These are phyloP conservation scores for Gaultheria prostrata DNA, from an alignment of 148 eudicot species.

Conservation along the genomic window DNA sequence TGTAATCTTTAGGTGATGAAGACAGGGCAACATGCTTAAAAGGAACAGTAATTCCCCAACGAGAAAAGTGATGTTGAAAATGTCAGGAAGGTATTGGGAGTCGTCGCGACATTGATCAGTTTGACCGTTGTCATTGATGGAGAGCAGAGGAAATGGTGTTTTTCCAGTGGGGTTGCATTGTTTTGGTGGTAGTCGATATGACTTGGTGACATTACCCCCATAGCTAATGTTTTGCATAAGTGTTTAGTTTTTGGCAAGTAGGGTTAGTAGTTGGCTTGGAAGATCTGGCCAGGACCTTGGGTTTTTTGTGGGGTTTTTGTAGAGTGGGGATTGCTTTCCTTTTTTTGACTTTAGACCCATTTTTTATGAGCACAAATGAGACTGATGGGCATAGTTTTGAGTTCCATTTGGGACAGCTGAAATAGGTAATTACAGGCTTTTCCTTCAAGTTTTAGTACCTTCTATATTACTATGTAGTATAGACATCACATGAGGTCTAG, in stretches of 20 bases:
- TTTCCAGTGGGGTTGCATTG: conserved; percentile 1
- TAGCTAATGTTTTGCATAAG: conserved; percentile 8
- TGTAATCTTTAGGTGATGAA: not conserved
- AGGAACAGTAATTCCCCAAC: conserved; percentile 11
- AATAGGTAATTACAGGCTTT: not conserved
- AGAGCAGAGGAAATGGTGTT: not conserved
- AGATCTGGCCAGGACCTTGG: conserved; percentile 22
- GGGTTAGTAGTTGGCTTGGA: not conserved
- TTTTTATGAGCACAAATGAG: not conserved
- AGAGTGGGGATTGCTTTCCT: not conserved
- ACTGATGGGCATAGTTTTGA: not conserved
- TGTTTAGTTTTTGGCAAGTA: not conserved
- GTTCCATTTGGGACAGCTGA: not conserved
- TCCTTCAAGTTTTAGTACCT: conserved; percentile 1
- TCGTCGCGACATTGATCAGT: not conserved
- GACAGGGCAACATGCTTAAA: conserved; percentile 11
- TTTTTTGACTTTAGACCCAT: conserved; percentile 12
- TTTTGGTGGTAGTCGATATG: not conserved
- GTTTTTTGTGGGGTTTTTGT: conserved; percentile 5
- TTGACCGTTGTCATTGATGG: not conserved
- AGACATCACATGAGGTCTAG: too few relatives aligned
- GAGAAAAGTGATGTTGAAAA: conserved; percentile 2
- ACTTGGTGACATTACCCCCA: conserved; percentile 15
- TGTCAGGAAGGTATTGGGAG: not conserved
- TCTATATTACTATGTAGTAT: not conserved